Percentiles rank a stretch among this genome's conserved stretches.
These are phyloP conservation scores for Immersiporthe knoxdaviesiana DNA, from an alignment of 2,329 filamentous ascomycete genomes.

Conservation along the genomic window DNA sequence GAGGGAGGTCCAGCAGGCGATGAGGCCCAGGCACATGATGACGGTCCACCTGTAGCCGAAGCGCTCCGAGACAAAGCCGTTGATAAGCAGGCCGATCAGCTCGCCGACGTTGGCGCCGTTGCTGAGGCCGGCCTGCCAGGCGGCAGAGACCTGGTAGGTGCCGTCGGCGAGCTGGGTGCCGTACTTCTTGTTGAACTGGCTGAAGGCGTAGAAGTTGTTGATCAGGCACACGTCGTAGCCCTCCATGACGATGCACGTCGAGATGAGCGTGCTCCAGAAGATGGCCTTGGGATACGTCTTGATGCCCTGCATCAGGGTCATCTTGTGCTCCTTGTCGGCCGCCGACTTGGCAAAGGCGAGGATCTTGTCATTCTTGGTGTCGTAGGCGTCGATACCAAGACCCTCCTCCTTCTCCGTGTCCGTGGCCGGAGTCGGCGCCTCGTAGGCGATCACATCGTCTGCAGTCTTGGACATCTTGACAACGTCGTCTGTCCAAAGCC, in stretches of 20 bases:
- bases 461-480: constrained; percentile 30
- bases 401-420: constrained; percentile 29
- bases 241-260: constrained; percentile 91
- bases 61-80: constrained; percentile 67
- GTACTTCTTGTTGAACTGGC: constrained; percentile 37
- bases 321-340: constrained; percentile 65
- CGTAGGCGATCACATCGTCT: constrained; percentile 18
- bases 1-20: constrained; percentile 63
- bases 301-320: constrained; percentile 77
- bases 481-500: not conserved
- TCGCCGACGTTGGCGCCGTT: constrained; percentile 61
- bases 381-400: constrained; percentile 25
- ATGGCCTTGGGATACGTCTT: constrained; percentile 86
- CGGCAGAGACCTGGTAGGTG: constrained; percentile 38
- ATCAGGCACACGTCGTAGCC: constrained; percentile 83
- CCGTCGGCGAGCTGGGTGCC: constrained; percentile 34
- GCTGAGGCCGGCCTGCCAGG: constrained; percentile 43
- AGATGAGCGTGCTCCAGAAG: constrained; percentile 81
- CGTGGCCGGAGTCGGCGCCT: constrained; percentile 18
- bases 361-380: constrained; percentile 39
- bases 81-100: constrained; percentile 68
- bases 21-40: constrained; percentile 57
- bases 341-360: constrained; percentile 53
- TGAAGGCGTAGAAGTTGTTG: constrained; percentile 68
- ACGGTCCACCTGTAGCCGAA: constrained; percentile 70